These are phyloP conservation scores for Pyrenochaeta sp. DNA, from an alignment of 2,329 filamentous ascomycete species.

Conservation along the genomic window DNA sequence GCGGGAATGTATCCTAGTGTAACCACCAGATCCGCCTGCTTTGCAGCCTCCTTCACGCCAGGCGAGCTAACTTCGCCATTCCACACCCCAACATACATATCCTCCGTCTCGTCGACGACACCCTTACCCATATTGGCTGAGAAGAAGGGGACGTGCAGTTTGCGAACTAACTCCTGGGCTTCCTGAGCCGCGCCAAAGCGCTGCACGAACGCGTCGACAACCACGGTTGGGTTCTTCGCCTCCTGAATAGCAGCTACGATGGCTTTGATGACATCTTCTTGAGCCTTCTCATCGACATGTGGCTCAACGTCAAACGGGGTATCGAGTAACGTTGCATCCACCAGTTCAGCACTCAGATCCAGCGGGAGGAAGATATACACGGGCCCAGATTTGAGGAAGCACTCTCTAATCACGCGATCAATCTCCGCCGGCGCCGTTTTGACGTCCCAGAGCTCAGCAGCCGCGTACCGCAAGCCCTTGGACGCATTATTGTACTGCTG, in stretches of 20 bases:
- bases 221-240: conserved; percentile 47
- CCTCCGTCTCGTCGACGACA: conserved; percentile 51
- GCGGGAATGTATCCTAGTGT: conserved; percentile 50
- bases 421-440: conserved; percentile 52
- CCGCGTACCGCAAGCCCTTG: conserved; percentile 46
- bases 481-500: conserved; percentile 52
- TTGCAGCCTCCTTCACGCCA: conserved; percentile 47
- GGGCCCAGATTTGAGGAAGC: conserved; percentile 51
- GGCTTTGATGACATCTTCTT: conserved; percentile 43
- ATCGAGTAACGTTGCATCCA: conserved; percentile 43
- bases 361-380: conserved; percentile 56
- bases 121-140: conserved; percentile 53
- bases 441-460: conserved; percentile 51
- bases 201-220: conserved; percentile 51
- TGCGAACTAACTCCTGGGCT: conserved; percentile 41
- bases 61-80: conserved; percentile 49
- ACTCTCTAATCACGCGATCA: conserved; percentile 53
- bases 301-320: conserved; percentile 47
- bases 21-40: conserved; percentile 47
- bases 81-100: conserved; percentile 51
- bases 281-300: conserved; percentile 30
- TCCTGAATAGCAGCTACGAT: conserved; percentile 41
- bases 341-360: conserved; percentile 49
- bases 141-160: conserved; percentile 48
- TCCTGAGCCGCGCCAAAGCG: conserved; percentile 48